These are phyloP conservation scores for Pythium biforme DNA, from an alignment of 352 stramenopile genomes.

Conservation along the genomic window DNA sequence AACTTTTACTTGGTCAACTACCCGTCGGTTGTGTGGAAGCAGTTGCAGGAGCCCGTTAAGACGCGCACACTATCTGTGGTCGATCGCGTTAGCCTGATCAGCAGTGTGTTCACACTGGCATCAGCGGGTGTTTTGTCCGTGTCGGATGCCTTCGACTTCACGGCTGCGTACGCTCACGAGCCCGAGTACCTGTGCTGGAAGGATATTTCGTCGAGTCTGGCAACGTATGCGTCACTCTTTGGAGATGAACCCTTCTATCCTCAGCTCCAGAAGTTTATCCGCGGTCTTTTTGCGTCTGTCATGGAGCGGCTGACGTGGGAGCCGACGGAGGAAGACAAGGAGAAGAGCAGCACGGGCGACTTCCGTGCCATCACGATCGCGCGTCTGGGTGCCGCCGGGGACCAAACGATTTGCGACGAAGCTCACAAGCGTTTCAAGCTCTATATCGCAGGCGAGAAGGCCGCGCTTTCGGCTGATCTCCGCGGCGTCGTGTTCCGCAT, in stretches of 20 bases:
- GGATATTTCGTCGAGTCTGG: constrained; percentile 54
- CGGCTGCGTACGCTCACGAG: constrained; percentile 52
- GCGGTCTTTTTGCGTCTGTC: constrained; percentile 47
- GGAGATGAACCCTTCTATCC: constrained; percentile 51
- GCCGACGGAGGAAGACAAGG: constrained; percentile 22
- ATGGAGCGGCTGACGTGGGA: constrained; percentile 64
- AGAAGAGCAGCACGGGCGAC: constrained; percentile 33
- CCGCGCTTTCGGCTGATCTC: constrained; percentile 53
- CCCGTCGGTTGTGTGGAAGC: constrained; percentile 80
- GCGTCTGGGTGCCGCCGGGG: constrained; percentile 46
- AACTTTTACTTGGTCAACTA: constrained; percentile 95
- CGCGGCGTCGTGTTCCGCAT: constrained; percentile 59
- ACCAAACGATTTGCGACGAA: constrained; percentile 51
- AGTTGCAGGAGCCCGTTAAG: constrained; percentile 61
- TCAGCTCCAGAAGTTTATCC: constrained; percentile 53
- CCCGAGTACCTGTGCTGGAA: constrained; percentile 66
- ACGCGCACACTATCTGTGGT: constrained; percentile 56
- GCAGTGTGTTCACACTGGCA: constrained; percentile 92
- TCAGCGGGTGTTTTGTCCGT: constrained; percentile 46
- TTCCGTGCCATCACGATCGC: constrained; percentile 65
- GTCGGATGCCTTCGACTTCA: constrained; percentile 60
- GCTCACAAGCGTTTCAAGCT: constrained; percentile 52
- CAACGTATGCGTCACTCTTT: constrained; percentile 54
- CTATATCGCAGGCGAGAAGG: constrained; percentile 45
- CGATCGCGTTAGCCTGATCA: constrained; percentile 92